Conservation (phyloP, 495 filamentous ascomycete species). For the Podospora fimiseda region DNA sequence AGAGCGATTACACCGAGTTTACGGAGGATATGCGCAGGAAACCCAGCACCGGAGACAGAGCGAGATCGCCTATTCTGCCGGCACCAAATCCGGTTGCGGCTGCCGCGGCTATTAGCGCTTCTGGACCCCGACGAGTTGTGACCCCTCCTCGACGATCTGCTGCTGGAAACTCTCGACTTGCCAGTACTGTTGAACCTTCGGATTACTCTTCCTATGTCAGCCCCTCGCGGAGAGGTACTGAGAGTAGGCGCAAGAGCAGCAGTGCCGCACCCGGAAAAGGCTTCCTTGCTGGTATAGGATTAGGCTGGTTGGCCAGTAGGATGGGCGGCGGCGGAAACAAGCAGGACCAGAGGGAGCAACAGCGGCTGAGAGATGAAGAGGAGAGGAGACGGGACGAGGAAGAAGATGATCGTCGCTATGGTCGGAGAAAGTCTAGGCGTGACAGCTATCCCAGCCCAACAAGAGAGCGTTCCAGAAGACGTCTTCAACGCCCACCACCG, state of each 20-base stretch:
- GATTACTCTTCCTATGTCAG: constrained; percentile 48
- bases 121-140: constrained; percentile 28
- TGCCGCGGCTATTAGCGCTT: constrained; percentile 35
- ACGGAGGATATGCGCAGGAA: constrained; percentile 33
- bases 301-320: constrained; percentile 53
- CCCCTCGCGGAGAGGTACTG: constrained; percentile 35
- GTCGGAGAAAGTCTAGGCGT: constrained; percentile 35
- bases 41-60: constrained; percentile 22
- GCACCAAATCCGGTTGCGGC: constrained; percentile 34
- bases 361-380: constrained; percentile 57
- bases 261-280: constrained; percentile 51
- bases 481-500: constrained; percentile 27
- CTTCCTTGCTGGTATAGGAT: constrained; percentile 59
- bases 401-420: constrained; percentile 39
- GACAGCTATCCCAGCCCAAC: constrained; percentile 56
- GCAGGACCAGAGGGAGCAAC: constrained; percentile 56
- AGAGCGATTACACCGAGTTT: constrained; percentile 45
- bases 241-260: constrained; percentile 20
- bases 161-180: constrained; percentile 35
- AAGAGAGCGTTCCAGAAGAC: constrained; percentile 37
- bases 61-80: constrained; percentile 31
- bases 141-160: constrained; percentile 42
- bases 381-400: constrained; percentile 53
- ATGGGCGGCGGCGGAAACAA: constrained; percentile 50
- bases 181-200: constrained; percentile 36